These are phyloP conservation scores for Conoideocrella luteorostrata DNA, from an alignment of 2,329 filamentous ascomycete species.

Conservation along the genomic window DNA sequence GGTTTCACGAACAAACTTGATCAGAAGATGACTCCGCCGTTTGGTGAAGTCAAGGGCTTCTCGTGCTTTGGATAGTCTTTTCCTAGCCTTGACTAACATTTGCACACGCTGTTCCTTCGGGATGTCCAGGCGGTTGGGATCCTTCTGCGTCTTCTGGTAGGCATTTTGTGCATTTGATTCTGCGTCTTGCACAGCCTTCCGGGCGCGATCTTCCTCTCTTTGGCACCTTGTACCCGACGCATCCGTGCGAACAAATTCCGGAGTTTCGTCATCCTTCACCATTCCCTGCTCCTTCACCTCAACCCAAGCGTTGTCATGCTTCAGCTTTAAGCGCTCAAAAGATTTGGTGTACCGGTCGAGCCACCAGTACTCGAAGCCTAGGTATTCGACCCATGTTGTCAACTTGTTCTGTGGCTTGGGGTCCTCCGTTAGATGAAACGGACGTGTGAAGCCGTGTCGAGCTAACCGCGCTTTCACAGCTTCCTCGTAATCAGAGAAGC, in stretches of 20 bases:
- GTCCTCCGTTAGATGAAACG: slow-evolving; percentile 23
- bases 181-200: slow-evolving; percentile 2
- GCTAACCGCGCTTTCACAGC: slow-evolving; percentile 19
- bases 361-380: slow-evolving; percentile 22
- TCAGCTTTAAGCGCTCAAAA: slow-evolving; percentile 15
- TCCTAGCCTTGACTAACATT: slow-evolving; percentile 5
- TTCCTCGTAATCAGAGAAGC: slow-evolving; percentile 18
- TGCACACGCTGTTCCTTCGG: slow-evolving; percentile 4
- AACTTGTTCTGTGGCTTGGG: slow-evolving; percentile 24
- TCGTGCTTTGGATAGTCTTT: background rate
- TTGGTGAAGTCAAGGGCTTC: background rate
- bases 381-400: slow-evolving; percentile 34
- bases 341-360: slow-evolving; percentile 14
- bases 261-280: slow-evolving; percentile 15
- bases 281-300: slow-evolving; percentile 21
- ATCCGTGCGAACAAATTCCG: slow-evolving; percentile 8
- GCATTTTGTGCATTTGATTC: slow-evolving; percentile 1
- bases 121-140: slow-evolving; percentile 3
- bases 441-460: slow-evolving; percentile 21
- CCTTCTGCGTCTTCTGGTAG: slow-evolving; percentile 6
- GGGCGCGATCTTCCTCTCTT: slow-evolving; percentile 1
- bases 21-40: slow-evolving; percentile 2
- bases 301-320: slow-evolving; percentile 24
- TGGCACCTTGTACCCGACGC: background rate
- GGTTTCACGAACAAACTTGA: slow-evolving; percentile 7